A percentile compares a stretch with the other conserved stretches of the same genome.
Evolutionary conservation across 495 filamentous ascomycete genomes (phyloP).

Genomic region (Annulohypoxylon maeteangense): DNA sequence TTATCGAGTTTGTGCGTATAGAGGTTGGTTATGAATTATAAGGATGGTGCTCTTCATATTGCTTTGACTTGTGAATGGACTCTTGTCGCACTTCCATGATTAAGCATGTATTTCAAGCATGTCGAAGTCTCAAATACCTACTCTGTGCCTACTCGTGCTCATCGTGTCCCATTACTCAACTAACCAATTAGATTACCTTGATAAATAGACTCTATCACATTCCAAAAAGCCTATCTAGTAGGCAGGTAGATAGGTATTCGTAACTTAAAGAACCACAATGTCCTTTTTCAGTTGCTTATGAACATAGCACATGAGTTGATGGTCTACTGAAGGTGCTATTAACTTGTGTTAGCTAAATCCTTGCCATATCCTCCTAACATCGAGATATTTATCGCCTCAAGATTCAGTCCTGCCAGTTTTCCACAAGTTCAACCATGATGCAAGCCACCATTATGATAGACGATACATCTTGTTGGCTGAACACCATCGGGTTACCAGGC

Average conservation of each 20-base stretch:
- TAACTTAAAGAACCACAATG: not conserved
- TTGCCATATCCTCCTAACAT: not conserved
- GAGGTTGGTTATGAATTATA: conserved; percentile 24
- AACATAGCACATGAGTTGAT: not conserved
- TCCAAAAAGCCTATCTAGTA: not conserved
- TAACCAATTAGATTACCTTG: not conserved
- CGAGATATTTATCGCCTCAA: not conserved
- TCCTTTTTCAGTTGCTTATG: not conserved
- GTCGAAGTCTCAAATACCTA: not conserved
- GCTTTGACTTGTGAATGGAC: conserved; percentile 1
- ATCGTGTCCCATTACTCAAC: not conserved
- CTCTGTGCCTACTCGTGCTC: not conserved
- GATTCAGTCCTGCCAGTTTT: conserved; percentile 37
- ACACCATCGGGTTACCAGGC: conserved; percentile 42
- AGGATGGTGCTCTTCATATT: not conserved
- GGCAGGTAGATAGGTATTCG: not conserved
- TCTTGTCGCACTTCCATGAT: not conserved
- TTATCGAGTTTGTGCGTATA: conserved; percentile 30
- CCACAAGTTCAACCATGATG: conserved; percentile 40
- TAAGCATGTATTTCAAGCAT: not conserved
- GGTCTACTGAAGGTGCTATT: conserved; percentile 11
- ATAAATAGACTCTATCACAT: not conserved
- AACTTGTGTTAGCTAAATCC: conserved; percentile 19
- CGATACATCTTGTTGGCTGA: conserved; percentile 33
- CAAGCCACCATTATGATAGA: conserved; percentile 24